These are phyloP conservation scores for Fusarium hainanense DNA, from an alignment of 2,329 filamentous ascomycete genomes.

Conservation along the genomic window DNA sequence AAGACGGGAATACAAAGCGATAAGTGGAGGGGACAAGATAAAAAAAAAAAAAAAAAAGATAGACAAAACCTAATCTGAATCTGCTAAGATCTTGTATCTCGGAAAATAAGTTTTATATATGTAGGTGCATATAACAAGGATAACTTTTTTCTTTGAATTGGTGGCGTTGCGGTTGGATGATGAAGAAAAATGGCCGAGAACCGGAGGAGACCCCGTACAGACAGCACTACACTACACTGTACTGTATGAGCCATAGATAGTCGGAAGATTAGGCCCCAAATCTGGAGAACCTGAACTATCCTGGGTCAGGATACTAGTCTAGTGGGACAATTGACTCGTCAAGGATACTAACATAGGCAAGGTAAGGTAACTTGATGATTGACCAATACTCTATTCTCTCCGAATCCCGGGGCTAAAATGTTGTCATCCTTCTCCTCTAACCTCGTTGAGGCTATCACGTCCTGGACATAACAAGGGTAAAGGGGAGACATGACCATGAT, in stretches of 20 bases:
- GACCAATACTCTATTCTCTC: neutral
- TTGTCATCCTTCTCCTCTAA: neutral
- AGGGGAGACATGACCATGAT: neutral
- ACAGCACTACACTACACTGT: neutral
- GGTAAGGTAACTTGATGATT: neutral
- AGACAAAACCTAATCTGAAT: neutral
- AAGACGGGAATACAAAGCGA: neutral
- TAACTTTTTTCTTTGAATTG: constrained; percentile 27
- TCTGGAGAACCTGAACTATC: constrained; percentile 7
- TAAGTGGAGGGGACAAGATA: neutral
- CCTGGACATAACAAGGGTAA: neutral
- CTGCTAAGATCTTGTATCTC: neutral
- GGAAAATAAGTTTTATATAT: neutral
- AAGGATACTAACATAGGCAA: neutral
- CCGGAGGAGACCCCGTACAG: constrained; percentile 24
- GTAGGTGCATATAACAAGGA: constrained; percentile 6
- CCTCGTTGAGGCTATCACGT: neutral
- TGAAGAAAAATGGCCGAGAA: constrained; percentile 33
- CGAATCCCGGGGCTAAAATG: neutral
- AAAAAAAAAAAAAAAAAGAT: neutral
- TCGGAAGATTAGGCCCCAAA: neutral
- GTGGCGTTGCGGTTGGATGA: constrained; percentile 30
- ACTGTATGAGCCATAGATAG: constrained; percentile 14
- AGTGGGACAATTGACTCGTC: constrained; percentile 22
- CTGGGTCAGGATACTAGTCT: constrained; percentile 1